Base-by-base conservation (phyloP, 257 asterid species). In the Solanum megistacrolobum region DNA sequence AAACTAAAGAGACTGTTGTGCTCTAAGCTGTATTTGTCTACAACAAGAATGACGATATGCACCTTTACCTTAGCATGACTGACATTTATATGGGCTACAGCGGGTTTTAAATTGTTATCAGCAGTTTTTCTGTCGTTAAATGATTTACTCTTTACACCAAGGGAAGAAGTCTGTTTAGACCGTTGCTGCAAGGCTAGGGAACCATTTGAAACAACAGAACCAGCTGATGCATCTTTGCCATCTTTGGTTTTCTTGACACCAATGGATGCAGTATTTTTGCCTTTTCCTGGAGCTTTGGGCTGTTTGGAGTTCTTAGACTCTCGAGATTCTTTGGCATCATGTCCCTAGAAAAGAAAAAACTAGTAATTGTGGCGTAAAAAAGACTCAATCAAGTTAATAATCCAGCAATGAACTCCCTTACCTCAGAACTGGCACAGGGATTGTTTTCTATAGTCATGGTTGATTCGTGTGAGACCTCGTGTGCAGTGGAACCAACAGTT, bases 141-240 rank as follows among this genome's bases (percentile, higher is more conserved):
- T 75, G 92, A 91, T 84, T 86, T 92, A 87, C 89, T 85, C 90
- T 90, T 92, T 27, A 74, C 82, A 78, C 66, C 86, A 13, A 86
- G 74, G 10, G 87, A 84, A 75, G 46, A 65, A 16, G 87, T n/a
- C 71, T 66, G 89, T 66, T 87, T 88, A 36, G 86, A 20, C 35
- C 13, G 87, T 66, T 91, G 83, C 12, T 88, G 87, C 23, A 73
- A 82, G 65, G 86, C 86, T 36, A 41, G 48, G 21, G 90, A 81
- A 14, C 92, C 92, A 87, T 90, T 90, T 21, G 92, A 82, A 87
- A 79, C 84, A 60, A 83, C 88, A 20, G 90, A 52, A 83, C 84
- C 52, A 60, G 83, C 41, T 60, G 52, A 72, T 35, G 52, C 87
- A 73, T 87, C 88, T 41, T 71, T 88, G 69, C 87, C 91, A 58